These are phyloP conservation scores for Metrosideros polymorpha DNA, from an alignment of 441 rosid genomes.

Conservation along the genomic window DNA sequence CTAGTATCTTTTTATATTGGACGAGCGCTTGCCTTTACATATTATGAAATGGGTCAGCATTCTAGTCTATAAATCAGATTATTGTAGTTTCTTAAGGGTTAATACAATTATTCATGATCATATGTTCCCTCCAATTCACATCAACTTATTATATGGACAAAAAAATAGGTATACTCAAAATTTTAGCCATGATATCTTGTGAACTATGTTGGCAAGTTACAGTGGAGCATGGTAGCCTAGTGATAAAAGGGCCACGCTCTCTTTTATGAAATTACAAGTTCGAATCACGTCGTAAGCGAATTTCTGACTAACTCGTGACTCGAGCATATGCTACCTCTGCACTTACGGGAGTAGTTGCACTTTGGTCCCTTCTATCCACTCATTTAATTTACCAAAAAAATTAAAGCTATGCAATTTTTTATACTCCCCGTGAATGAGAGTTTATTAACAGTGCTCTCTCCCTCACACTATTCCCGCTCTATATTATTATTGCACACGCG, in stretches of 20 bases:
- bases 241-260: rapidly evolving
- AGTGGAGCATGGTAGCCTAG: rapidly evolving
- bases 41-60: neutral
- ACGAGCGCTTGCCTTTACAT: neutral
- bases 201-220: neutral
- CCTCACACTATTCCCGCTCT: neutral
- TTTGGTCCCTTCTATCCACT: neutral
- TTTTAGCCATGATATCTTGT: neutral
- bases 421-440: neutral
- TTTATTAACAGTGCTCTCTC: neutral
- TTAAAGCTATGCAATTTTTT: neutral
- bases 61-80: neutral
- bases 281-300: neutral
- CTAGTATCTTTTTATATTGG: neutral
- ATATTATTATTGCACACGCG: neutral
- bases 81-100: neutral
- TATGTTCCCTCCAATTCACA: neutral
- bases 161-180: neutral
- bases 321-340: too few relatives aligned
- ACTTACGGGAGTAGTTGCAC: too few relatives aligned
- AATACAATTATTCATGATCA: neutral
- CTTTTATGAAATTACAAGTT: neutral
- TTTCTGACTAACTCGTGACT: neutral
- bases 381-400: neutral
- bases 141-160: neutral